Evolutionary conservation across 257 asterid species (phyloP), one percentile per base, ranked within the genome.

Genomic region (Przewalskia tangutica): DNA sequence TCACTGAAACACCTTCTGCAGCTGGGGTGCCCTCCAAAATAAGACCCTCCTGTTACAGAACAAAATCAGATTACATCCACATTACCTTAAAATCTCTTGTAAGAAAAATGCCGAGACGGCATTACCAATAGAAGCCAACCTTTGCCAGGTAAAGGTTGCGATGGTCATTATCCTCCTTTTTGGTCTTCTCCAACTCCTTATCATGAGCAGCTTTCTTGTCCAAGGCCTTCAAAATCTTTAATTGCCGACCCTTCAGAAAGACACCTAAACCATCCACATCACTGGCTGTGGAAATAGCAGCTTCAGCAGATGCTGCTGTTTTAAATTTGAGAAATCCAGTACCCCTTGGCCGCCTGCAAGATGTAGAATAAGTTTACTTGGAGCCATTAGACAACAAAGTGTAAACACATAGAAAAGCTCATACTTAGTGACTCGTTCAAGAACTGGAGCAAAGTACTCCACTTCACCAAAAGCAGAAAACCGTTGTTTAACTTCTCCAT

Each of bases 311-410:
- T 67, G 92, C 98, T 18, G 80, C 64, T 80, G 93, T 89, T 70
- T 85, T 91, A 81, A 93, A 96, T 91, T 96, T 96, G 86, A 96
- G 97, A 88, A 96, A 96, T 81, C 98, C 99, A 65, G 99, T 94
- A 85, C 99, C 98, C 82, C 92, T 91, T 48, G 99, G 99, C 81
- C 98, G 91, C 89, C 98, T 96, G 86, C 83, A 86, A 84, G 76
- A 81, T 50, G 67, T 23, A 80, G 81, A 75, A 54, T 27, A 16
- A 81, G 66, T 51, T 68, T 20, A 71, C 23, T n/a, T 34, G 48
- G 23, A 46, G 83, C 71, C 13, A 42, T 16, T 27, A 54, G 46
- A 38, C 32, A 73, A 65, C n/a, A 71, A 54, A 76, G 80, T 65
- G 71, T 55, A 23, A 11, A 84, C 51, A 70, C 44, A n/a, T 36